Evolutionary conservation across 139 green algal species (phyloP).

Genomic region (Gonium pectorale): DNA sequence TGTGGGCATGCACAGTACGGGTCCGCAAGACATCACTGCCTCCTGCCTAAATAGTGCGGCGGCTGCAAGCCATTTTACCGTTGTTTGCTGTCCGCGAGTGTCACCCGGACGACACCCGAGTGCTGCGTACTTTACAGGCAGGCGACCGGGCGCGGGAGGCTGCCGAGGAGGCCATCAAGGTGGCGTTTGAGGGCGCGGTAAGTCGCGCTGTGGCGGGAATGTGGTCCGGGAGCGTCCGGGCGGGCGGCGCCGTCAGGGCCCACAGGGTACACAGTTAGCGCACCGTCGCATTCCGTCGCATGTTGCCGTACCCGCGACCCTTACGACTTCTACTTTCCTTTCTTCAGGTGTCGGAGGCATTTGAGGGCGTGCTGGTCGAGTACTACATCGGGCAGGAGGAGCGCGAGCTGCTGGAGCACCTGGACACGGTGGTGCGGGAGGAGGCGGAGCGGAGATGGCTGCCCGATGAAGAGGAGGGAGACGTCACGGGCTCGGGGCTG

Average conservation of each 20-base stretch:
- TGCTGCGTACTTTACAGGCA: slow-evolving; percentile 23
- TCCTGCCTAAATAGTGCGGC: too few relatives aligned
- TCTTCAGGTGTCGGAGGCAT: slow-evolving; percentile 24
- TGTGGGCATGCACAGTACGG: too few relatives aligned
- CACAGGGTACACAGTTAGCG: too few relatives aligned
- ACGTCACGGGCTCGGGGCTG: slow-evolving; percentile 11
- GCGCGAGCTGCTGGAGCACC: slow-evolving; percentile 70
- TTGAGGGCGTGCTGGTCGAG: slow-evolving; percentile 28
- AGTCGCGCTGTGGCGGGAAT: slow-evolving; percentile 2
- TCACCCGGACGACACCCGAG: too few relatives aligned
- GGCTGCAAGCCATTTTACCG: too few relatives aligned
- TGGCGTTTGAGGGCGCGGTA: slow-evolving; percentile 67
- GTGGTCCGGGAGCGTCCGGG: too few relatives aligned
- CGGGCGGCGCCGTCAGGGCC: too few relatives aligned
- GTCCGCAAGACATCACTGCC: too few relatives aligned
- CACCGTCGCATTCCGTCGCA: too few relatives aligned
- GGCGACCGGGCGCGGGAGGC: slow-evolving; percentile 53
- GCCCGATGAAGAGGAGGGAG: slow-evolving; percentile 40
- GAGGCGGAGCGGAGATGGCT: slow-evolving; percentile 73
- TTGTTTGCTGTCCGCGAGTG: too few relatives aligned
- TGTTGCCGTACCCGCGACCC: too few relatives aligned
- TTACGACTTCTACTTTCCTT: too few relatives aligned
- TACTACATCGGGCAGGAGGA: slow-evolving; percentile 70
- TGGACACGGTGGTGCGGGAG: slow-evolving; percentile 81
- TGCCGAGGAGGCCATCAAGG: slow-evolving; percentile 48